Evolutionary conservation across 2,329 filamentous ascomycete species (phyloP), one percentile per base, ranked within the genome.

Genomic region (Apiospora marii): DNA sequence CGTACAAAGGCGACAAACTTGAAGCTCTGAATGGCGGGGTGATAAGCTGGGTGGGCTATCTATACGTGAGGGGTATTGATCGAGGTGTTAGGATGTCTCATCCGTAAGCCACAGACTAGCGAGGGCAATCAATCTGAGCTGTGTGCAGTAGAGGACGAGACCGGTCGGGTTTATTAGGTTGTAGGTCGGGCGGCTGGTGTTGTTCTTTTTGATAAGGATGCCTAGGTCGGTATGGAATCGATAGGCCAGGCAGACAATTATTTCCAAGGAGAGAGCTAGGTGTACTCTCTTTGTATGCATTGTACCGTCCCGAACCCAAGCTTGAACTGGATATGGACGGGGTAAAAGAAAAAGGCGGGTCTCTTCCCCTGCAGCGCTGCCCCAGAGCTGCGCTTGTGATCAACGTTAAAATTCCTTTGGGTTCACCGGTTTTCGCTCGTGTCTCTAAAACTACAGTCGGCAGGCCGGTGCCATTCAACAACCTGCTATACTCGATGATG

Each of bases 61-160:
- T 61, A 61, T 37, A 61, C 3, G 53, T 64, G 58, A 64, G 58
- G 58, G 58, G 58, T 64, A 64, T 41, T 64, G 34, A n/a, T n/a
- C n/a, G 58, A 37, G 34, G 58, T 64, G 19, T n/a, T 12, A 41
- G 13, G 34, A n/a, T n/a, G 58, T 41, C 58, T 64, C 7, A 10
- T 22, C 34, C 34, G 58, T 22, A 41, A 34, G 34, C n/a, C 49
- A 24, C n/a, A 24, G 49, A 4, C 10, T 24, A n/a, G 10, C 4
- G 3, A 51, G 10, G 10, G n/a, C n/a, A 51, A 27, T 51, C 53
- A 64, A 37, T 8, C 30, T 64, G 30, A 10, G 30, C 34, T 41
- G 34, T 13, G 14, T n/a, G 30, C 22, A 22, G 34, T 41, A 5
- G 58, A 41, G 27, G 27, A 30, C 2, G 22, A 41, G 19, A 41